These are phyloP conservation scores for Penicillium capsulatum DNA, from an alignment of 2,329 filamentous ascomycete genomes.

Conservation along the genomic window DNA sequence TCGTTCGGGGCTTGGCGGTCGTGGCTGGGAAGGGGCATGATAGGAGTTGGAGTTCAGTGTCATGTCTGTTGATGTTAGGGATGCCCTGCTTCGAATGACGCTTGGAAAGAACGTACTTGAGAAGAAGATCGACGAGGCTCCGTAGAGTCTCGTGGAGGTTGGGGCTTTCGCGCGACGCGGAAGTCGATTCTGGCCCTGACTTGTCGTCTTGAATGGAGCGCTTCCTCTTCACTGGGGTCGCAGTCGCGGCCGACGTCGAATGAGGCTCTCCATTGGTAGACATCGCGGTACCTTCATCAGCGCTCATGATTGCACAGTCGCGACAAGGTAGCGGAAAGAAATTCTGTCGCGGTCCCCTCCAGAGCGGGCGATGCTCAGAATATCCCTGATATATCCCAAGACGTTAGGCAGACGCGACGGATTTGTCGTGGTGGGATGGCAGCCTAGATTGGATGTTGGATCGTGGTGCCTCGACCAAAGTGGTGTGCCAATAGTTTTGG, in stretches of 20 bases:
- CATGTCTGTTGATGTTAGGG: conserved; percentile 35
- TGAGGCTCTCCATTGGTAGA: conserved; percentile 36
- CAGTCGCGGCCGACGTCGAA: conserved; percentile 27
- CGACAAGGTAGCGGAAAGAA: conserved; percentile 16
- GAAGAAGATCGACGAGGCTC: conserved; percentile 32
- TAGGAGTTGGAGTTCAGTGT: conserved; percentile 43
- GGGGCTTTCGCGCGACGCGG: conserved; percentile 28
- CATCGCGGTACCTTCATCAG: conserved; percentile 35
- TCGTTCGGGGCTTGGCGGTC: conserved; percentile 39
- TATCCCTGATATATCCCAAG: conserved; percentile 4
- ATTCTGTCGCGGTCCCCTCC: conserved; percentile 16
- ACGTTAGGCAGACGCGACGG: conserved; percentile 14
- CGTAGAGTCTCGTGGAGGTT: conserved; percentile 35
- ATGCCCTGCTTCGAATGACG: not conserved
- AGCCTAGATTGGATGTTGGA: conserved; percentile 17
- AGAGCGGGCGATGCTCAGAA: conserved; percentile 6
- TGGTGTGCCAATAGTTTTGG: conserved; percentile 22
- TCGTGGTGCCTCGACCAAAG: conserved; percentile 22
- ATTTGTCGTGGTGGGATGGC: conserved; percentile 5
- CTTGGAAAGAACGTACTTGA: conserved; percentile 27
- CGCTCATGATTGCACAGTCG: conserved; percentile 33
- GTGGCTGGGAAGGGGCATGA: conserved; percentile 37
- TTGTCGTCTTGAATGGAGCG: conserved; percentile 35
- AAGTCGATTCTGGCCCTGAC: conserved; percentile 22
- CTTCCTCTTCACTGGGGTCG: conserved; percentile 43